Evolutionary conservation across 805 yeast genomes (phyloP), one percentile per base, ranked within the genome.

Genomic region (Priceomyces haplophilus): DNA sequence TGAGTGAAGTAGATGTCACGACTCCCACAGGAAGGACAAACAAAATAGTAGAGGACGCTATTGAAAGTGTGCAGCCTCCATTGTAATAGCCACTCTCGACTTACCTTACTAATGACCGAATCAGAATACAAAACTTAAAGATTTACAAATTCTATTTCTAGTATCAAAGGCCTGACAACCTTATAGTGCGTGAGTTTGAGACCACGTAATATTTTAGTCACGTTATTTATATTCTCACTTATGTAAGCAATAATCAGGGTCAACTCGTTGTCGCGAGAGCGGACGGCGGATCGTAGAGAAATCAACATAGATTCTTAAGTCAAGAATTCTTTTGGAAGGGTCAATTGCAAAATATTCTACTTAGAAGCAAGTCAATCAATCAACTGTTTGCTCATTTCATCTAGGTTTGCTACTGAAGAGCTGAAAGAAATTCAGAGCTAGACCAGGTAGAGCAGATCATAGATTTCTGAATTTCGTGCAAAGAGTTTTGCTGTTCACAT

Each of bases 1-100:
- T 44, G 23, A 49, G 62, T 7, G 38, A 34, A 21, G 13, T 34
- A 13, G 67, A 62, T 38, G 42, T 37, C 10, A 25, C 45, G 15
- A 52, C 62, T n/a, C 62, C 67, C 10, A 62, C 65, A 1, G 72
- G 72, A 2, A 61, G 44, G 42, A 54, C 64, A 12, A 70, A 70
- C 43, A 40, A 36, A 17, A 51, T 70, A 0, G 60, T 70, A 7
- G 76, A 70, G 33, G 75, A 69, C 23, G 67, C 61, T 1, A 45
- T 70, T 15, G 40, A 32, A 16, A 36, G 45, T 4, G 75, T 70
- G 10, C 53, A 49, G 31, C 74, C 75, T 1, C 76, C 76, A 0
- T 51, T 70, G n/a, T 69, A 25, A 15, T 19, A n/a, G n/a, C n/a
- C n/a, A n/a, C n/a, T n/a, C n/a, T n/a, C n/a, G n/a, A n/a, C n/a